Evolutionary conservation across 768 basidiomycete species (phyloP).

Genomic region (Mrakia blollopis): DNA sequence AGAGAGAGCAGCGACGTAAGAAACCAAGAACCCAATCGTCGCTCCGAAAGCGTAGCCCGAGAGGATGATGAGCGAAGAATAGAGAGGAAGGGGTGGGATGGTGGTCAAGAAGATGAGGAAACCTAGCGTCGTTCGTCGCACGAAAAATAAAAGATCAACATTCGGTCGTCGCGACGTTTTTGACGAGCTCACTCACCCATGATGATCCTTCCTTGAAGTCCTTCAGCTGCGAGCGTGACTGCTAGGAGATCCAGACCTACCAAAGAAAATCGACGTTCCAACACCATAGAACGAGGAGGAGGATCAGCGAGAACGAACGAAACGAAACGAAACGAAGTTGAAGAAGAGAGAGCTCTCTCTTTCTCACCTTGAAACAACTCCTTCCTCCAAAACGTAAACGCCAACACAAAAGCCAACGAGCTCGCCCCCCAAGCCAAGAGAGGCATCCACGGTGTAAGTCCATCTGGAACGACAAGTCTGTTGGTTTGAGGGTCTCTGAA

Average conservation of each 20-base stretch:
- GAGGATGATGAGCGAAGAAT: conserved; percentile 86
- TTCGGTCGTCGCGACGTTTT: neutral
- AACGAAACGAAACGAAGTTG: conserved; percentile 31
- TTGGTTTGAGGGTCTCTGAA: conserved; percentile 18
- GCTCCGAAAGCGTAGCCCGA: conserved; percentile 87
- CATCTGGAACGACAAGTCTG: conserved; percentile 28
- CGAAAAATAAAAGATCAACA: neutral
- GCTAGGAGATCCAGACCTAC: conserved; percentile 77
- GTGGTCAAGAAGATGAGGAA: conserved; percentile 30
- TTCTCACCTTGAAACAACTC: conserved; percentile 73
- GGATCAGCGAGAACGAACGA: neutral
- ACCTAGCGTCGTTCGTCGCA: conserved; percentile 48
- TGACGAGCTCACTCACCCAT: conserved; percentile 51
- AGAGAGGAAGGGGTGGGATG: conserved; percentile 71
- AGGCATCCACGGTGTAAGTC: conserved; percentile 71
- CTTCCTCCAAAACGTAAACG: conserved; percentile 75
- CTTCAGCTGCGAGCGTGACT: conserved; percentile 66
- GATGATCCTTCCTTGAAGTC: conserved; percentile 66
- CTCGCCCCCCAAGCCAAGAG: conserved; percentile 71
- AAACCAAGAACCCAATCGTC: conserved; percentile 74
- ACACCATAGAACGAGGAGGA: neutral
- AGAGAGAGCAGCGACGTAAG: conserved; percentile 75
- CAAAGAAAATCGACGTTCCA: too few relatives aligned
- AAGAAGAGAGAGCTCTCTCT: conserved; percentile 27
- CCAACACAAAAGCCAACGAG: conserved; percentile 68